Conservation (phyloP, 768 basidiomycete genomes). For the Leccinum fibrillosum region DNA sequence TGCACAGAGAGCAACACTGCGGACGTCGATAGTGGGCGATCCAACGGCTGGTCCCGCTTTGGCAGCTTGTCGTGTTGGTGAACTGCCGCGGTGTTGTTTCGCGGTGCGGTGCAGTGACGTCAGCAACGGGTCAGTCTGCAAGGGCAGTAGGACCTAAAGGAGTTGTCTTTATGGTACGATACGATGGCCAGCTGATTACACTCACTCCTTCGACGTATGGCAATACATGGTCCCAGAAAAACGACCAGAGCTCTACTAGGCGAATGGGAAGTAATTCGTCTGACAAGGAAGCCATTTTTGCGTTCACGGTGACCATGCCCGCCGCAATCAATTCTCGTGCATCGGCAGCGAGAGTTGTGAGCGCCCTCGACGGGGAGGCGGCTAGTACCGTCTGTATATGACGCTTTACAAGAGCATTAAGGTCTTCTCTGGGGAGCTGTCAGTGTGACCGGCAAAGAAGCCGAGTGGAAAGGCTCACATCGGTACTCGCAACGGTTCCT, state of each 20-base stretch:
- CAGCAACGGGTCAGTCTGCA: conserved; percentile 60
- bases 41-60: conserved; percentile 36
- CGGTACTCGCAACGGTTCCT: conserved; percentile 78
- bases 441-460: background rate
- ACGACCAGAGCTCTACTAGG: conserved; percentile 86
- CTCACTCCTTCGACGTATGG: conserved; percentile 86
- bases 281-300: conserved; percentile 72
- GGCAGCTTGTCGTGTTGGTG: conserved; percentile 49
- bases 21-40: conserved; percentile 66
- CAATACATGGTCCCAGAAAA: conserved; percentile 89
- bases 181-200: conserved; percentile 5
- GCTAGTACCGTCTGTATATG: conserved; percentile 77
- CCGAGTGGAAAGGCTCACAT: conserved; percentile 50
- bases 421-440: conserved; percentile 64
- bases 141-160: conserved; percentile 53
- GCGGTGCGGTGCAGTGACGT: conserved; percentile 66
- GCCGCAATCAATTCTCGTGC: conserved; percentile 78
- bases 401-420: conserved; percentile 76
- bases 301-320: conserved; percentile 91
- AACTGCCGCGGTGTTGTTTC: conserved; percentile 50
- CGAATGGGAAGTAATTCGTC: conserved; percentile 75
- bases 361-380: conserved; percentile 67
- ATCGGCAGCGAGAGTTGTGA: conserved; percentile 73
- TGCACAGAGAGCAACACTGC: conserved; percentile 71
- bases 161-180: conserved; percentile 13